phyloP scores from a whole-genome alignment of 139 green algal species.

The Asterochloris sp. region DNA sequence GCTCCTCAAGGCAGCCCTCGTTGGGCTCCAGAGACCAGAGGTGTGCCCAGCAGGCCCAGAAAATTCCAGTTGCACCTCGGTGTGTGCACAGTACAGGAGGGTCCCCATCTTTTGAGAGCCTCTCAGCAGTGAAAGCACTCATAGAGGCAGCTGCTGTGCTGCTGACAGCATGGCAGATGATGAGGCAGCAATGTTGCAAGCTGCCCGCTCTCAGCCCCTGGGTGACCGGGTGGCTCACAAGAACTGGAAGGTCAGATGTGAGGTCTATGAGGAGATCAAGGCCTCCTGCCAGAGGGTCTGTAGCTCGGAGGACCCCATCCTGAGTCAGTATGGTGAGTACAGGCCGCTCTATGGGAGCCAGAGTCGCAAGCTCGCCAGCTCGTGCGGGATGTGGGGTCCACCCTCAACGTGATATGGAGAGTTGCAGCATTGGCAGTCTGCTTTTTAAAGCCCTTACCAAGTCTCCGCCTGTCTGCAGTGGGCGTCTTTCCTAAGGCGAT shows the following conservation, averaged over 20 bases:
- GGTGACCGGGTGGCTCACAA: slow-evolving; percentile 64
- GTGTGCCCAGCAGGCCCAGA: no score
- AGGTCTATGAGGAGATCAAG: slow-evolving; percentile 74
- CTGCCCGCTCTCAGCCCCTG: slow-evolving; percentile 62
- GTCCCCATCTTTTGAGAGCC: no score
- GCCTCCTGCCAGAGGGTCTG: slow-evolving; percentile 49
- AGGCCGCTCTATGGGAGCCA: background rate
- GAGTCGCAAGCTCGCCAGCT: background rate
- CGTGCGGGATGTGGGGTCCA: background rate
- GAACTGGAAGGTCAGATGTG: slow-evolving; percentile 87
- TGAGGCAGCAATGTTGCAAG: slow-evolving; percentile 57
- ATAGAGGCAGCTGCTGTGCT: no score
- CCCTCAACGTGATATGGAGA: background rate
- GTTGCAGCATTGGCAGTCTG: background rate
- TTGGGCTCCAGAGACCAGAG: no score
- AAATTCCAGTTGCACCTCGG: no score
- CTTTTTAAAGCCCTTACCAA: no score
- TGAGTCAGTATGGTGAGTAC: slow-evolving; percentile 63
- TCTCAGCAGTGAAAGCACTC: no score
- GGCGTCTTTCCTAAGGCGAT: slow-evolving; percentile 77
- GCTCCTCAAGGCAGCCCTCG: no score
- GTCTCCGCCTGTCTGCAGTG: slow-evolving; percentile 39
- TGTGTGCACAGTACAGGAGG: no score
- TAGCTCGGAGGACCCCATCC: slow-evolving; percentile 53
- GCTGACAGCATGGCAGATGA: slow-evolving; percentile 35